Conservation (phyloP, 257 asterid genomes). For the Catharanthus roseus region DNA sequence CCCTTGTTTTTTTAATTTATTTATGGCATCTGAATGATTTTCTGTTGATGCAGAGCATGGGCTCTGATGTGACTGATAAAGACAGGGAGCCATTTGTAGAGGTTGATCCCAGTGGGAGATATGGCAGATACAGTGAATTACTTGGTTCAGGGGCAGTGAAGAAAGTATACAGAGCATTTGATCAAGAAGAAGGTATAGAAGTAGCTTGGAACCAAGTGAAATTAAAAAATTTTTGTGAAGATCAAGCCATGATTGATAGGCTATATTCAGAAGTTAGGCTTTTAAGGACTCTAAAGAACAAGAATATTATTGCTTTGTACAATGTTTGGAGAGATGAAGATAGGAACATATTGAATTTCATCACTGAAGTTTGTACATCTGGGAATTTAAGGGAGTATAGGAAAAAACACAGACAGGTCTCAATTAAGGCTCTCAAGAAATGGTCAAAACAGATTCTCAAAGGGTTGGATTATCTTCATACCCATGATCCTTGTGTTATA, state of each 20-base stretch:
- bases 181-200: constrained; percentile 86
- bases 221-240: constrained; percentile 38
- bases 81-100: constrained; percentile 66
- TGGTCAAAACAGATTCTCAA: constrained; percentile 76
- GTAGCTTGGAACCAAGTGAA: constrained; percentile 94
- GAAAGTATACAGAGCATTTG: constrained; percentile 78
- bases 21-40: constrained; percentile 2
- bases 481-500: constrained; percentile 68
- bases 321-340: constrained; percentile 63
- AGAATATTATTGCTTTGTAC: constrained; percentile 51
- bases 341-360: constrained; percentile 60
- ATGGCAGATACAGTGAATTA: constrained; percentile 75
- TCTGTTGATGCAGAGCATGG: constrained; percentile 17
- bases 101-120: constrained; percentile 59
- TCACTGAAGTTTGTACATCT: constrained; percentile 76
- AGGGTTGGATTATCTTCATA: constrained; percentile 71
- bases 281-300: constrained; percentile 40
- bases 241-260: constrained; percentile 52
- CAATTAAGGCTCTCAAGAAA: constrained; percentile 66
- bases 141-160: constrained; percentile 72
- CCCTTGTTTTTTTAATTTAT: background rate
- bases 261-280: constrained; percentile 57
- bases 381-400: constrained; percentile 79
- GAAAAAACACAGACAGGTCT: constrained; percentile 71
- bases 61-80: constrained; percentile 29